Base-by-base conservation (phyloP, 176 grass and related monocot genomes). In the Coix lacrymajobi region DNA sequence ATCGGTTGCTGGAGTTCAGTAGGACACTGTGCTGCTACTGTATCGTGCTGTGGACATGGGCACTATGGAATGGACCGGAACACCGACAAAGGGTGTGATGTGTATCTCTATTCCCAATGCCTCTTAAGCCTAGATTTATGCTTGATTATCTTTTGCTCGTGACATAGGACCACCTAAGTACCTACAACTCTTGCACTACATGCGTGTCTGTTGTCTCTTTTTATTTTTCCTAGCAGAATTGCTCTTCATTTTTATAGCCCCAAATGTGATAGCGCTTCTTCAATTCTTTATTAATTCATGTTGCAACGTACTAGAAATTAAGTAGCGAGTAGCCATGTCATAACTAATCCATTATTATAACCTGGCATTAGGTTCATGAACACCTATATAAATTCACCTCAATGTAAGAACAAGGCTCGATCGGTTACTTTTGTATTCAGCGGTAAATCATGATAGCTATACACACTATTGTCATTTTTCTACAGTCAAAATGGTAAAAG, bases 11-110 rank as follows among this genome's bases (percentile, higher is more conserved):
- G 48, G 0, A 20, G 6, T 20, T 52, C 6, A 20, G 6, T 2
- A 5, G 0, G 20, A 22, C 2, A 54, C 51, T 22, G 51, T 52
- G 19, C 20, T 56, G 7, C 51, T n/a, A n/a, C 20, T 1, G 0
- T 2, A 56, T 56, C 9, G 20, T 9, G 19, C 3, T 10, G 20
- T 56, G 20, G 51, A n/a, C 51, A 4, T 9, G 2, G 10, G 51
- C 51, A n/a, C 20, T 8, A 10, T 56, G 7, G 20, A n/a, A n/a
- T 1, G 8, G 51, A 37, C 6, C 3, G 36, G 5, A 56, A n/a
- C 20, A n/a, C 20, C 0, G 7, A 56, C 2, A 22, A 56, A 0
- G 0, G 2, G 0, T 9, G 20, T 3, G 7, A 3, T 56, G 2
- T n/a, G 2, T 10, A 56, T 37, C 5, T 37, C 0, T 56, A 56